Evolutionary conservation across 2,329 filamentous ascomycete genomes (phyloP), one percentile per base, ranked within the genome.

Genomic region (Clarireedia paspali): DNA sequence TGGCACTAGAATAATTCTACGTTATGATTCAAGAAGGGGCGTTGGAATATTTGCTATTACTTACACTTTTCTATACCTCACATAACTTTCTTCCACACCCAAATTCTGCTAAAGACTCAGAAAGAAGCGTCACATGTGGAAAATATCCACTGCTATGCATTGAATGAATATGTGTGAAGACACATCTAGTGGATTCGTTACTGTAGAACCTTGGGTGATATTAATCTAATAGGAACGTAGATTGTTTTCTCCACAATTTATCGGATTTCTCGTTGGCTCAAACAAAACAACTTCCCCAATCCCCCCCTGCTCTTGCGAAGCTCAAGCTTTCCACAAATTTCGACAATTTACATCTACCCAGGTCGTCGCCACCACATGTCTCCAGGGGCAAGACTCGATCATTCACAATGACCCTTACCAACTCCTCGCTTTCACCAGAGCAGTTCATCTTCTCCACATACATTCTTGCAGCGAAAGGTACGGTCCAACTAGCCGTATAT

Each of bases 391-490:
- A 76, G 2, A 96, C 89, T 24, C 89, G 80, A 66, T 95, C 90
- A 71, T 96, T 96, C 38, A 96, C 75, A 57, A 96, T 72, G 4
- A 95, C 77, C 39, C 91, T 79, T 10, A 96, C 88, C 52, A 87
- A 75, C 70, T 94, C 87, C 66, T 89, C 82, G 1, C 71, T 61
- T n/a, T 72, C 69, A 12, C 63, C 63, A 2, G 68, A 68, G 69
- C 91, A 96, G 42, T 71, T 72, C 81, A 96, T 84, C 77, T 92
- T 94, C 77, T 96, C 91, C 38, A 96, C 82, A 69, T 95, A 95
- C 70, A 90, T 80, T 53, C 91, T 77, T 17, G 82, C 85, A 0
- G 80, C 88, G 71, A 96, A 96, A 0, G 91, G 88, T 17, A 95
- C 89, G 0, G 83, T 81, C 85, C 88, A 92, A 14, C 85, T 79